Evolutionary conservation across 169 alveolate genomes (phyloP).

Genomic region (Ichthyophthirius multifiliis): DNA sequence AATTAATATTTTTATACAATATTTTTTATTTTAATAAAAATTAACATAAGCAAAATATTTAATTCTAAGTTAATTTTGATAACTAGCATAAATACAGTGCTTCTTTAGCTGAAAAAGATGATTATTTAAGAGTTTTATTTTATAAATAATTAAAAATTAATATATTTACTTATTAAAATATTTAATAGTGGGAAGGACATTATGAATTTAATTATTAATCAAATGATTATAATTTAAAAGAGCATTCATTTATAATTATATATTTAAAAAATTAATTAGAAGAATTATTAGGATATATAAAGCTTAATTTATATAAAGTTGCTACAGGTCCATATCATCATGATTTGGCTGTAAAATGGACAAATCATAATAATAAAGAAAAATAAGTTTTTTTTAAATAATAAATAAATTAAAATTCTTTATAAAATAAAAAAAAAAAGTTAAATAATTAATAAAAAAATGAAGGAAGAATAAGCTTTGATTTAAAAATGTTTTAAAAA

Average conservation of each 20-base stretch:
- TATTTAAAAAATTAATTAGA: not conserved
- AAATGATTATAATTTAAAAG: not conserved
- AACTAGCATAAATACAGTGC: not conserved
- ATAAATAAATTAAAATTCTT: not conserved
- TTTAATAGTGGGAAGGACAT: not conserved
- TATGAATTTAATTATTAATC: constrained; percentile 4
- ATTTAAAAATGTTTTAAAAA: not conserved
- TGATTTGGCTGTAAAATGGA: constrained; percentile 8
- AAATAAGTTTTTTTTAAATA: not conserved
- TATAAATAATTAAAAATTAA: not conserved
- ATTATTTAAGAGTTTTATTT: not conserved
- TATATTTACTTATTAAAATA: not conserved
- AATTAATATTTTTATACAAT: not conserved
- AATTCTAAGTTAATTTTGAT: not conserved
- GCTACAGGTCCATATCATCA: constrained; percentile 24
- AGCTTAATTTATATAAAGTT: not conserved
- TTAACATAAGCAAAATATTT: not conserved
- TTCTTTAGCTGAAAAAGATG: not conserved
- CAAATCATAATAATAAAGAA: not conserved
- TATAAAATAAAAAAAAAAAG: not conserved
- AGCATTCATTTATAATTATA: not conserved
- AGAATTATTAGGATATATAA: not conserved
- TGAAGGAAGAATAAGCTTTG: constrained; percentile 8
- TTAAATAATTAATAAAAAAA: not conserved
- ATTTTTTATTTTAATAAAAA: too few relatives aligned